phyloP scores from a whole-genome alignment of 768 basidiomycete genomes.

The Amanita polypyramis region DNA sequence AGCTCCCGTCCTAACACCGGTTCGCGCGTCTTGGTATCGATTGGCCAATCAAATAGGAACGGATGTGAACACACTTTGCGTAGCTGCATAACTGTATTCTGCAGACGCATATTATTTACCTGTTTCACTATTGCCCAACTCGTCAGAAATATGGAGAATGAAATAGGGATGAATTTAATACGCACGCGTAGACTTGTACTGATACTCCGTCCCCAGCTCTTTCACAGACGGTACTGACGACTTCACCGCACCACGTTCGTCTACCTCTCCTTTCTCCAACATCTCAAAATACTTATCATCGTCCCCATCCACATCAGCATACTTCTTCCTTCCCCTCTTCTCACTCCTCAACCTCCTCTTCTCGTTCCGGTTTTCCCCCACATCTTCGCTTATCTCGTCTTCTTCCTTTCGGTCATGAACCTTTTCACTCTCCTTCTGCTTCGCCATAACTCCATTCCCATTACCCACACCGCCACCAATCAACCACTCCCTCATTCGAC shows the following conservation, averaged over 20 bases:
- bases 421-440: conserved; percentile 7
- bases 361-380: conserved; percentile 12
- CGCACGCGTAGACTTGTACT: conserved; percentile 47
- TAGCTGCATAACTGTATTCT: conserved; percentile 95
- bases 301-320: conserved; percentile 41
- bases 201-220: conserved; percentile 24
- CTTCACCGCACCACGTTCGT: conserved; percentile 19
- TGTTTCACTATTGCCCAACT: conserved; percentile 46
- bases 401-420: conserved; percentile 6
- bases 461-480: conserved; percentile 22
- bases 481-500: conserved; percentile 59
- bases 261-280: conserved; percentile 39
- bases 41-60: conserved; percentile 80
- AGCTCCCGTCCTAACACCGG: conserved; percentile 69
- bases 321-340: conserved; percentile 30
- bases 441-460: conserved; percentile 11
- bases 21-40: conserved; percentile 48
- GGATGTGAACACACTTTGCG: conserved; percentile 96
- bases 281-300: conserved; percentile 60
- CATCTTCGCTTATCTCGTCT: conserved; percentile 11
- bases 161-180: conserved; percentile 8
- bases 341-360: conserved; percentile 21
- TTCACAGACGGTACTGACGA: conserved; percentile 7
- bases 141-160: background rate
- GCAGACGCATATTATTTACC: conserved; percentile 87